phyloP scores from a whole-genome alignment of 345 rosid genomes.

The Rhodamnia argentea region DNA sequence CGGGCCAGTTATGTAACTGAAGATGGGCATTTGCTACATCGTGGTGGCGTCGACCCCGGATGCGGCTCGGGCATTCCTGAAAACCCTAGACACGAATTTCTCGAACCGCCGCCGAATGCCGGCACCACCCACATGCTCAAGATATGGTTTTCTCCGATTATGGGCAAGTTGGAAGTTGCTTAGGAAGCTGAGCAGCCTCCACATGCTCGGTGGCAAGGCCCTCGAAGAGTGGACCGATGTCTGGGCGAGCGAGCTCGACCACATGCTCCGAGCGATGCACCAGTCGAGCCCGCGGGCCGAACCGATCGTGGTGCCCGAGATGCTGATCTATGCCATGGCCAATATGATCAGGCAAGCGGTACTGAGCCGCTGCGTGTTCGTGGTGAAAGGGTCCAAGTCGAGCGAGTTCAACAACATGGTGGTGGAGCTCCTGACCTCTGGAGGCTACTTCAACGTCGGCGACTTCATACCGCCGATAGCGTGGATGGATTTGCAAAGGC shows the following conservation, averaged over 20 bases:
- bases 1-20: slow-evolving; percentile 43
- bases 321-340: slow-evolving; percentile 38
- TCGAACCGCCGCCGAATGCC: slow-evolving; percentile 38
- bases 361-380: slow-evolving; percentile 35
- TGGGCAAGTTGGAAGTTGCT: slow-evolving; percentile 45
- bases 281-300: slow-evolving; percentile 12
- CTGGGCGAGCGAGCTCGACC: slow-evolving; percentile 23
- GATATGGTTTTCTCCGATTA: slow-evolving; percentile 57
- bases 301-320: slow-evolving; percentile 30
- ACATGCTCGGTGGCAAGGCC: slow-evolving; percentile 58
- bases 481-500: slow-evolving; percentile 55
- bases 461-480: slow-evolving; percentile 47
- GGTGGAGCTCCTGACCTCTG: slow-evolving; percentile 47
- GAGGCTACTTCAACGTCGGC: slow-evolving; percentile 41
- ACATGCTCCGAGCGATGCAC: slow-evolving; percentile 37
- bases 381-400: slow-evolving; percentile 26
- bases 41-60: slow-evolving; percentile 48
- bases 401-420: slow-evolving; percentile 54
- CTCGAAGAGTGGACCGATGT: slow-evolving; percentile 31
- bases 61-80: slow-evolving; percentile 45
- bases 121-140: slow-evolving; percentile 47
- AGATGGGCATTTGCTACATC: slow-evolving; percentile 41
- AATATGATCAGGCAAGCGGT: slow-evolving; percentile 52
- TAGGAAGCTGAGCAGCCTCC: slow-evolving; percentile 45
- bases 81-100: slow-evolving; percentile 44